These are phyloP conservation scores for Brassica juncea DNA, from an alignment of 345 rosid species.

Conservation along the genomic window DNA sequence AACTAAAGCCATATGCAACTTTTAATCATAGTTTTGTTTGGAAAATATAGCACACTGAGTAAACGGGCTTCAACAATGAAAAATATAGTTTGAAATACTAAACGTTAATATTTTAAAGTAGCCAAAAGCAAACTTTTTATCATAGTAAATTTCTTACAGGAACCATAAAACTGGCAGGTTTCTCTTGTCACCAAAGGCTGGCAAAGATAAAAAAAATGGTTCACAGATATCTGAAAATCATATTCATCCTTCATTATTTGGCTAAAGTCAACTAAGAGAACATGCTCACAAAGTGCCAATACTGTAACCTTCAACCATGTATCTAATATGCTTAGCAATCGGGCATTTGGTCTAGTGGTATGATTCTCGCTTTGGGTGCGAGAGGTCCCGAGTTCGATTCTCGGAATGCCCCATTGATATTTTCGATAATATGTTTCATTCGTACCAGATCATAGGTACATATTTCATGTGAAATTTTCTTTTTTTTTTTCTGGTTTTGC, in stretches of 20 bases:
- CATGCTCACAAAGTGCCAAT: neutral
- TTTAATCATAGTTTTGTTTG: too few relatives aligned
- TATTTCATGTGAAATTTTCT: neutral
- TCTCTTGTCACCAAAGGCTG: too few relatives aligned
- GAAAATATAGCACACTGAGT: neutral
- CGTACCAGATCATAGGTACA: neutral
- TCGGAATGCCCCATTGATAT: slow-evolving; percentile 31
- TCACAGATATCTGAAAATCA: too few relatives aligned
- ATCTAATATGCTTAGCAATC: neutral
- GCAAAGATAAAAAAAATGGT: too few relatives aligned
- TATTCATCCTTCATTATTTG: neutral
- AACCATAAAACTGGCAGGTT: too few relatives aligned
- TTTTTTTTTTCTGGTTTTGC: neutral
- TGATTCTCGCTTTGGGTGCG: slow-evolving; percentile 36
- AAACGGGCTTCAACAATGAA: neutral
- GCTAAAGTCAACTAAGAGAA: neutral
- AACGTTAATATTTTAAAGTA: too few relatives aligned
- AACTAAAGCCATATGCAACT: too few relatives aligned
- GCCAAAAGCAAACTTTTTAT: too few relatives aligned
- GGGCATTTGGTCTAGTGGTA: slow-evolving; percentile 82
- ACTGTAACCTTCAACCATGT: neutral
- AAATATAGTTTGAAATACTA: neutral
- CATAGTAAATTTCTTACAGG: too few relatives aligned
- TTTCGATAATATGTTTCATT: neutral
- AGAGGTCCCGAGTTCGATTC: slow-evolving; percentile 31